Evolutionary conservation across 2,329 filamentous ascomycete genomes (phyloP).

Genomic region (Calonectria leucothoes): DNA sequence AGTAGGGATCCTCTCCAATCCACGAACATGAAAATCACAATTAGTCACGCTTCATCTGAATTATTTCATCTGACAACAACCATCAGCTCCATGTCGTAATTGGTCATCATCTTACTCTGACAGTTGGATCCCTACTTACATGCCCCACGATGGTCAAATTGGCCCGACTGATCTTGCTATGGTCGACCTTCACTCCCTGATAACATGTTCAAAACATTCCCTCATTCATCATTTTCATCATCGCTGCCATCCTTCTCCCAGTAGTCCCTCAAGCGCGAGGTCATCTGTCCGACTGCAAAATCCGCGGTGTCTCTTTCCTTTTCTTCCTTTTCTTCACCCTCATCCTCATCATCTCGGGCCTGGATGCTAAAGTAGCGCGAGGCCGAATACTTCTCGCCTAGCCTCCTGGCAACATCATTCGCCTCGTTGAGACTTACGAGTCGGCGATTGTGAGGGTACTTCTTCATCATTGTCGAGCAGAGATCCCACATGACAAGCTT

Average conservation of each 20-base stretch:
- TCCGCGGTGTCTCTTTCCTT: constrained; percentile 40
- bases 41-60: neutral
- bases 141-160: neutral
- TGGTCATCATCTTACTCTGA: neutral
- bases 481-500: constrained; percentile 49
- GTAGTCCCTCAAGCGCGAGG: constrained; percentile 1
- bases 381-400: constrained; percentile 61
- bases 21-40: constrained; percentile 21
- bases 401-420: constrained; percentile 67
- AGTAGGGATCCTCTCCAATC: constrained; percentile 33
- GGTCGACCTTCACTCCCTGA: neutral
- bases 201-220: neutral
- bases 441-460: constrained; percentile 54
- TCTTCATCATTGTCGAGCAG: constrained; percentile 46
- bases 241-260: constrained; percentile 16
- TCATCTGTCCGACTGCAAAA: constrained; percentile 44
- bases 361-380: constrained; percentile 52
- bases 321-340: constrained; percentile 39
- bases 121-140: neutral
- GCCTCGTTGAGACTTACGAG: constrained; percentile 67
- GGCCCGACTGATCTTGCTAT: neutral
- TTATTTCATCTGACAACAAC: neutral
- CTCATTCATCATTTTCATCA: constrained; percentile 19
- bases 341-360: constrained; percentile 40
- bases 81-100: neutral